These are phyloP conservation scores for Pyricularia sp. DNA, from an alignment of 2,329 filamentous ascomycete species.

Conservation along the genomic window DNA sequence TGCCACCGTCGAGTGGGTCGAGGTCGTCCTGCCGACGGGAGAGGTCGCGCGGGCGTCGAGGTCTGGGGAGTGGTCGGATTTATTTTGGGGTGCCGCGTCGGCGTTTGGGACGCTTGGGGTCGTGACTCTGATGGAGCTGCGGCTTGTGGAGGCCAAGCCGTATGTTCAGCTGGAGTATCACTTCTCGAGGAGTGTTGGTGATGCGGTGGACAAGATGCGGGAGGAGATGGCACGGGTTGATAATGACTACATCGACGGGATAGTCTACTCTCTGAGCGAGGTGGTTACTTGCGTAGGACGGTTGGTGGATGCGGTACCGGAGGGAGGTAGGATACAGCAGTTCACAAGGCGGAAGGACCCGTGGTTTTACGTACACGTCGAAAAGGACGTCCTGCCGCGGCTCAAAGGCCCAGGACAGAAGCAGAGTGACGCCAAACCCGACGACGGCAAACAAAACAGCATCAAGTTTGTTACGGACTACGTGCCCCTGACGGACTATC, in stretches of 20 bases:
- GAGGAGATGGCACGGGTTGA: constrained; percentile 12
- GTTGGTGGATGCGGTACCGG: constrained; percentile 37
- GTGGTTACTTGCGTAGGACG: constrained; percentile 54
- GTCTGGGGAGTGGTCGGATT: constrained; percentile 33
- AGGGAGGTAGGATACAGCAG: constrained; percentile 21
- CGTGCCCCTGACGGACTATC: constrained; percentile 55
- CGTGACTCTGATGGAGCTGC: constrained; percentile 48
- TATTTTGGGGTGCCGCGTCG: constrained; percentile 50
- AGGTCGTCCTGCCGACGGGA: constrained; percentile 54
- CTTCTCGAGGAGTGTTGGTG: constrained; percentile 27
- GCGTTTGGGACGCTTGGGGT: constrained; percentile 53
- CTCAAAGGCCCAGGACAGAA: constrained; percentile 19
- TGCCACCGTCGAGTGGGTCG: constrained; percentile 48
- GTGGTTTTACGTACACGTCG: constrained; percentile 66
- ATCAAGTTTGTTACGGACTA: constrained; percentile 25
- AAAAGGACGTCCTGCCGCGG: not conserved
- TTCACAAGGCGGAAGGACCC: constrained; percentile 54
- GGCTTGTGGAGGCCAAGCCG: constrained; percentile 40
- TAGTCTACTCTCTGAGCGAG: constrained; percentile 46
- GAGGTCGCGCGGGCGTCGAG: constrained; percentile 37
- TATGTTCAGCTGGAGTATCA: constrained; percentile 49
- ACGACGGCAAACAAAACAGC: not conserved
- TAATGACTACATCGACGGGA: constrained; percentile 58
- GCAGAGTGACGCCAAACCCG: constrained; percentile 12
- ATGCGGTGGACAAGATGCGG: constrained; percentile 32